Conservation (phyloP, 352 stramenopile genomes). For the Phytopythium montanum region DNA sequence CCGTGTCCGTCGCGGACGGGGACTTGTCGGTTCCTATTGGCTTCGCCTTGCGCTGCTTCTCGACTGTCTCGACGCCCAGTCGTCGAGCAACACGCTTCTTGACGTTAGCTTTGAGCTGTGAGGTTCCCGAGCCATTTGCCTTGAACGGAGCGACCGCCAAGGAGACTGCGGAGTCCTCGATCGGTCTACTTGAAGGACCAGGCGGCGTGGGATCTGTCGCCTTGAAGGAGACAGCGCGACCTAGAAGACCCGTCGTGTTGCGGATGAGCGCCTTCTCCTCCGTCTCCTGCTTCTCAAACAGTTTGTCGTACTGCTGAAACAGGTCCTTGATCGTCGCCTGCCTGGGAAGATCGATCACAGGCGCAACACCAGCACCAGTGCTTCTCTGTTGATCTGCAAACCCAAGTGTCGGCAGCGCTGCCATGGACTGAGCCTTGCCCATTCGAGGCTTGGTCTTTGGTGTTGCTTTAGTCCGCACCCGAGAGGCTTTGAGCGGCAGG, state of each 20-base stretch:
- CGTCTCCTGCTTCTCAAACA: slow-evolving; percentile 26
- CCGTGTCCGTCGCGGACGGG: slow-evolving; percentile 7
- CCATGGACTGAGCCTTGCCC: slow-evolving; percentile 18
- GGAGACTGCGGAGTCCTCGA: neutral
- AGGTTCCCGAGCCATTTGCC: neutral
- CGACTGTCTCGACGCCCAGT: neutral
- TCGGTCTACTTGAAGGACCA: neutral
- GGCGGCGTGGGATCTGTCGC: neutral
- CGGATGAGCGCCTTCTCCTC: slow-evolving; percentile 5
- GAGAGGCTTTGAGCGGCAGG: slow-evolving; percentile 6
- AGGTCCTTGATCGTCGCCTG: slow-evolving; percentile 32
- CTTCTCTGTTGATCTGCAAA: neutral
- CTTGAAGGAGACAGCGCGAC: neutral
- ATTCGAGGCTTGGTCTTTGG: slow-evolving; percentile 16
- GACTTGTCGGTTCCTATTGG: neutral
- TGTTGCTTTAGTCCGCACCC: slow-evolving; percentile 14
- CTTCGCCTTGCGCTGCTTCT: neutral
- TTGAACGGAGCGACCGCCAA: neutral
- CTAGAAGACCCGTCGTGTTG: neutral
- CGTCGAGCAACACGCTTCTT: slow-evolving; percentile 5
- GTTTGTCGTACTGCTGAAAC: slow-evolving; percentile 44
- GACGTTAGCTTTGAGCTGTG: neutral
- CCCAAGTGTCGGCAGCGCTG: slow-evolving; percentile 11
- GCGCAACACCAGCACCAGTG: neutral
- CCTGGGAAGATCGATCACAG: neutral